A percentile compares a stretch with the other conserved stretches of the same genome.
Evolutionary conservation across 495 filamentous ascomycete species (phyloP).

Genomic region (Ramalina peruviana): DNA sequence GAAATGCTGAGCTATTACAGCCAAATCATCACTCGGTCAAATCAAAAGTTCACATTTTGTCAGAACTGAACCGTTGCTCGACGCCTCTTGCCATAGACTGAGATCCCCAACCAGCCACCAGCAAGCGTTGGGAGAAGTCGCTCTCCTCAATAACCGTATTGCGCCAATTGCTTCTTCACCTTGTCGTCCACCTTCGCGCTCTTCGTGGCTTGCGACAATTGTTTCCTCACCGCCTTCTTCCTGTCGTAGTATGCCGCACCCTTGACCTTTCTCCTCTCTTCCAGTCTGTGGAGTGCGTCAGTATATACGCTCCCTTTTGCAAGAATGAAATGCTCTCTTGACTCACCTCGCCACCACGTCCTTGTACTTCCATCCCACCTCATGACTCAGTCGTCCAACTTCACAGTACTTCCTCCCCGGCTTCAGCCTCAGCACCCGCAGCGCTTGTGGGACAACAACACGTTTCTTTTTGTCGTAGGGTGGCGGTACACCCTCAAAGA

Average conservation of each 20-base stretch:
- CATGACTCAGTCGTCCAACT: conserved; percentile 90
- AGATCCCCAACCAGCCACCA: neutral
- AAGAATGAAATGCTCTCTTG: neutral
- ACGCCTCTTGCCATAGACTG: neutral
- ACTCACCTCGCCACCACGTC: conserved; percentile 93
- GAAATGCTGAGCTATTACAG: too few species aligned
- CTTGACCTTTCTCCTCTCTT: conserved; percentile 99
- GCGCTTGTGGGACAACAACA: conserved; percentile 95
- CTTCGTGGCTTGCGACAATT: conserved; percentile 83
- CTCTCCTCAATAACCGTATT: conserved; percentile 53
- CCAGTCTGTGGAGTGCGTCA: conserved; percentile 47
- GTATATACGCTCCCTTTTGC: neutral
- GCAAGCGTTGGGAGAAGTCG: neutral
- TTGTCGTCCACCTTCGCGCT: conserved; percentile 70
- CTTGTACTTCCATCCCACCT: conserved; percentile 99
- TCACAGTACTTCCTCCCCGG: conserved; percentile 99
- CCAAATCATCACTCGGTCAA: neutral
- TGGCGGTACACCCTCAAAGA: conserved; percentile 97
- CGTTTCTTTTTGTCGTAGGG: conserved; percentile 99
- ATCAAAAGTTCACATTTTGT: neutral
- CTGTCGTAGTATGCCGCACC: conserved; percentile 97
- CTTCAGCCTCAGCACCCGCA: conserved; percentile 86
- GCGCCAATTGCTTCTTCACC: conserved; percentile 54
- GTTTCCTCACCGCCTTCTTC: conserved; percentile 90
- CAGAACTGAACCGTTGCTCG: neutral